Evolutionary conservation across 768 basidiomycete species (phyloP).

Genomic region (Cystoderma amianthinum): DNA sequence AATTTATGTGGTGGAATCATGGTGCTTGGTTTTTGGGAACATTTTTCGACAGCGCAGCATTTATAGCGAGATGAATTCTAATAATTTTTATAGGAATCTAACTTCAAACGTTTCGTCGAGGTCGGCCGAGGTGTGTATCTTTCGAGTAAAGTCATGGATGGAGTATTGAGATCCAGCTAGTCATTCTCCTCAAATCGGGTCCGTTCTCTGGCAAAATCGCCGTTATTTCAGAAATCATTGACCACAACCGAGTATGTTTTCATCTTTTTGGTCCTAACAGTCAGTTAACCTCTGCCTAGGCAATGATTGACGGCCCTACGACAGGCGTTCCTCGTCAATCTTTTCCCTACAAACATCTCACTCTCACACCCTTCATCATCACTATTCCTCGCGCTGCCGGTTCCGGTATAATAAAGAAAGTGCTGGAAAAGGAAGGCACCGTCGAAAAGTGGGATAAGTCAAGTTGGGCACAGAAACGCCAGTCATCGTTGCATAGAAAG

Average conservation of each 20-base stretch:
- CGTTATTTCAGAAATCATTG: constrained; percentile 94
- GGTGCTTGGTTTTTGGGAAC: too few relatives aligned
- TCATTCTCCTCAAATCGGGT: constrained; percentile 91
- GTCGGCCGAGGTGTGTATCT: constrained; percentile 81
- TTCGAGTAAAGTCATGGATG: too few relatives aligned
- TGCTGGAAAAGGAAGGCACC: constrained; percentile 78
- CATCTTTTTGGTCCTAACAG: neutral
- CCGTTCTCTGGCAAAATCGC: constrained; percentile 86
- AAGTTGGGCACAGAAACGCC: constrained; percentile 83
- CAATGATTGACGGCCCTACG: constrained; percentile 90
- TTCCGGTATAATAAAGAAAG: constrained; percentile 75
- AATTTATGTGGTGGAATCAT: too few relatives aligned
- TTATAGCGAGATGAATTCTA: too few relatives aligned
- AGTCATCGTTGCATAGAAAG: constrained; percentile 66
- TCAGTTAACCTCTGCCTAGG: constrained; percentile 37
- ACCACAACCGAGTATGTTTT: constrained; percentile 89
- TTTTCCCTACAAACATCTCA: constrained; percentile 87
- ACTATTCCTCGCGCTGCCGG: constrained; percentile 86
- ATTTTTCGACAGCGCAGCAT: too few relatives aligned
- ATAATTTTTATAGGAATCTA: constrained; percentile 52
- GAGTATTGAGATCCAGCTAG: too few relatives aligned
- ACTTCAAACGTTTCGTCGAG: constrained; percentile 97
- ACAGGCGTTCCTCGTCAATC: constrained; percentile 90
- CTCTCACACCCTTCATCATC: constrained; percentile 82
- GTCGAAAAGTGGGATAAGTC: constrained; percentile 87